Base-by-base conservation (phyloP, 1,284 basidiomycete species). In the Schizophyllum commune region DNA sequence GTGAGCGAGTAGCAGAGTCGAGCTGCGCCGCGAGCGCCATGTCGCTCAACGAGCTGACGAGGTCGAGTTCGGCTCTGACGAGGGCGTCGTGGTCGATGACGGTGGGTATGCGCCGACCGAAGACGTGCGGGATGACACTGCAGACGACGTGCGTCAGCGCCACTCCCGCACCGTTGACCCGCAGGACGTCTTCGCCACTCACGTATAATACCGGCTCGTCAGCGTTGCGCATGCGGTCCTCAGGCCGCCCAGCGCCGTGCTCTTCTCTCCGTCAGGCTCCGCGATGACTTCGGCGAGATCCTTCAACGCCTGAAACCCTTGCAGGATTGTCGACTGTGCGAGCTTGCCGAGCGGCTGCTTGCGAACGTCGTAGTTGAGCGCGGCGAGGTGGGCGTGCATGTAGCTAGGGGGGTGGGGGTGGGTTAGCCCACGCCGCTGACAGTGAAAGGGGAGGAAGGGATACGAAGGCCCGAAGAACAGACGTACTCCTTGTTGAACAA, bases 331-430 rank as follows among this genome's bases (percentile, higher is more conserved):
- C 4, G 76, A 73, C 68, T 84, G 84, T 4, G 79, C 77, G 51
- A 82, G 75, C 73, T 83, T 85, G 55, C 83, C 85, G 11, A 88
- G 78, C 17, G 86, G 86, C 22, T 87, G 75, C 67, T 88, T 88
- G 65, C 83, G 83, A 2, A 83, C 84, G 67, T 88, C 85, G 66
- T 88, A 88, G 67, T 87, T 86, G 83, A 88, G 83, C 2, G 82
- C 80, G 17, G 81, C 81, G 66, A 88, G 70, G 22, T 79, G 77
- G 0, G 81, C 82, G 58, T 83, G 77, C 55, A 86, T 82, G 39
- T 47, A 13, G 39, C 39, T 47, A 8, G 9, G 5, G 27, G 5
- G 27, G 27, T 27, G n/a, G n/a, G n/a, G n/a, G n/a, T n/a, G n/a
- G n/a, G n/a, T n/a, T n/a, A n/a, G n/a, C n/a, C n/a, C n/a, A n/a